Conservation (phyloP, 2,329 filamentous ascomycete species). For the Neofusicoccum kwambonambiense region DNA sequence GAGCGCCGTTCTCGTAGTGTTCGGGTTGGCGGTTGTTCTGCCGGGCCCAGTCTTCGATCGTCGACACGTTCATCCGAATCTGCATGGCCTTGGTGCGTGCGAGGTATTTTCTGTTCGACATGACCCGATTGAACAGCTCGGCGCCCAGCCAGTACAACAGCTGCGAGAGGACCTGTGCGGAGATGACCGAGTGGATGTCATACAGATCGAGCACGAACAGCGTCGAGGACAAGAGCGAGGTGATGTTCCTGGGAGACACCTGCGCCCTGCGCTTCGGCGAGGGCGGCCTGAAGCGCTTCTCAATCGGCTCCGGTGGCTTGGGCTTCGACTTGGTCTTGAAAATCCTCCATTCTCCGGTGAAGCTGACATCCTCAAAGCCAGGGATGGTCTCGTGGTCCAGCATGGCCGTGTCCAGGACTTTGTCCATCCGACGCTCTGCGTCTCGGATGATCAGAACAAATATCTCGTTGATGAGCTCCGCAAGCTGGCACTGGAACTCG, state of each 20-base stretch:
- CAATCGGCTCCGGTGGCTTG: constrained; percentile 78
- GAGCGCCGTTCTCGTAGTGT: constrained; percentile 91
- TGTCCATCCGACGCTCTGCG: constrained; percentile 92
- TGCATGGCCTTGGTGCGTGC: constrained; percentile 99
- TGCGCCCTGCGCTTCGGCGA: constrained; percentile 92
- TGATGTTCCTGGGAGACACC: constrained; percentile 90
- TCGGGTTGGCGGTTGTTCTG: constrained; percentile 91
- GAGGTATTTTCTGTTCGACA: constrained; percentile 92
- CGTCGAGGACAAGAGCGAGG: constrained; percentile 90
- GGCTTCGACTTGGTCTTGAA: constrained; percentile 89
- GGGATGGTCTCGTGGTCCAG: constrained; percentile 97
- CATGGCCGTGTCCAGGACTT: constrained; percentile 89
- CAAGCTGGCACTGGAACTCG: constrained; percentile 88
- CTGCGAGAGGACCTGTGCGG: constrained; percentile 85
- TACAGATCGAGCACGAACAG: constrained; percentile 98
- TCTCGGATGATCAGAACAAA: constrained; percentile 97
- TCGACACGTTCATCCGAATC: constrained; percentile 97
- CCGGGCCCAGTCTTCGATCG: constrained; percentile 92
- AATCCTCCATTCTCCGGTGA: constrained; percentile 98
- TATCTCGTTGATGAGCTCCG: constrained; percentile 95
- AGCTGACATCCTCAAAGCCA: constrained; percentile 92
- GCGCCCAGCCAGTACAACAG: constrained; percentile 94
- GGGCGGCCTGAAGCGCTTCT: constrained; percentile 87
- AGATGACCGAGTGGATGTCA: constrained; percentile 96
- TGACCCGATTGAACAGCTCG: constrained; percentile 95